A percentile compares a stretch with the other conserved stretches of the same genome.
Conservation (phyloP, 2,329 filamentous ascomycete genomes). For the Iodosphaeria phyllophila region DNA sequence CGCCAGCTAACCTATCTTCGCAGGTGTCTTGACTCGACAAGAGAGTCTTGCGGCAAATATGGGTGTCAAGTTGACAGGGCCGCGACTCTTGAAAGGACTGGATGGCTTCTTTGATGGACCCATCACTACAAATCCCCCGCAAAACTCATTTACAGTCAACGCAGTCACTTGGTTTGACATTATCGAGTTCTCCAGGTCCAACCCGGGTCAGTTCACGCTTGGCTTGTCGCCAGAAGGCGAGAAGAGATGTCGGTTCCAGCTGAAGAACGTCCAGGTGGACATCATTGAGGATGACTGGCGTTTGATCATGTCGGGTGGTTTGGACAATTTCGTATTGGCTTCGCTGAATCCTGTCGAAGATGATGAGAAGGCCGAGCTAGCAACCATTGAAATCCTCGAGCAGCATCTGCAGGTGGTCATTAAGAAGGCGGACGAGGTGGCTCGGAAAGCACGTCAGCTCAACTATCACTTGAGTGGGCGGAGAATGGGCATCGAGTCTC, state of each 20-base stretch:
- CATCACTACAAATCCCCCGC: slow-evolving; percentile 33
- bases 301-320: slow-evolving; percentile 63
- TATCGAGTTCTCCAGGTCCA: slow-evolving; percentile 65
- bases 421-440: slow-evolving; percentile 61
- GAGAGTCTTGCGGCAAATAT: slow-evolving; percentile 77
- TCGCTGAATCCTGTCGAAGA: slow-evolving; percentile 67
- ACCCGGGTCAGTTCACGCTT: slow-evolving; percentile 60
- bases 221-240: slow-evolving; percentile 48
- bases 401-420: slow-evolving; percentile 59
- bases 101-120: slow-evolving; percentile 73
- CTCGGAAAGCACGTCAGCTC: slow-evolving; percentile 46
- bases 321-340: slow-evolving; percentile 54
- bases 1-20: slow-evolving; percentile 5
- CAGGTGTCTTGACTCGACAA: slow-evolving; percentile 62
- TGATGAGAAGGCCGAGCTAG: slow-evolving; percentile 72
- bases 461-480: slow-evolving; percentile 65
- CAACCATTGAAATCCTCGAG: slow-evolving; percentile 69
- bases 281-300: slow-evolving; percentile 80
- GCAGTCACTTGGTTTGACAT: slow-evolving; percentile 67
- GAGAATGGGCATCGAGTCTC: slow-evolving; percentile 52
- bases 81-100: slow-evolving; percentile 69
- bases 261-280: slow-evolving; percentile 66
- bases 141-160: slow-evolving; percentile 36
- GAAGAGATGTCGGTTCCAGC: slow-evolving; percentile 62
- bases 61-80: slow-evolving; percentile 65